A percentile compares a stretch with the other conserved stretches of the same genome.
These are phyloP conservation scores for Lichtheimia hyalospora DNA, from an alignment of 371 early-diverging fungal species.

Conservation along the genomic window DNA sequence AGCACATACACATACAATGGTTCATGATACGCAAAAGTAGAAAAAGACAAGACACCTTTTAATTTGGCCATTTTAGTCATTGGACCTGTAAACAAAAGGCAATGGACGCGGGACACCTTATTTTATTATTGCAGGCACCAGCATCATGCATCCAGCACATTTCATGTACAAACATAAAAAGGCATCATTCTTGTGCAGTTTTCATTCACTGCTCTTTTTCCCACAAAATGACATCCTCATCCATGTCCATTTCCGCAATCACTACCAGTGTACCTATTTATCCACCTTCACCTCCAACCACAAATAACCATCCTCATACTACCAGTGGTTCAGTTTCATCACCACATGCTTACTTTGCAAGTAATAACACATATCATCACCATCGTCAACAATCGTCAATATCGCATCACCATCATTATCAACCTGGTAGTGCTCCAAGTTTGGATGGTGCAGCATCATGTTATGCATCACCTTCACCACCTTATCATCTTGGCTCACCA, in stretches of 20 bases:
- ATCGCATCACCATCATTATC: slow-evolving; percentile 2
- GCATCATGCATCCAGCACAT: neutral
- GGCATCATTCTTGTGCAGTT: neutral
- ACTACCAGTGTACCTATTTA: slow-evolving; percentile 18
- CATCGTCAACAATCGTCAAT: neutral
- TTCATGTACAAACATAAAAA: neutral
- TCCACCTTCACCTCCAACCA: slow-evolving; percentile 22
- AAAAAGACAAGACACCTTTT: neutral
- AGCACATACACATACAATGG: too few relatives aligned
- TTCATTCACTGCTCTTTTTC: neutral
- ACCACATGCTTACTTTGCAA: neutral
- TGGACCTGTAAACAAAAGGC: neutral
- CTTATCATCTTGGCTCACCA: slow-evolving; percentile 2
- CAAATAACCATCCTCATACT: slow-evolving; percentile 14
- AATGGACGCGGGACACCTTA: neutral
- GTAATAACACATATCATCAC: neutral
- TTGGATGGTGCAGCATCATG: neutral
- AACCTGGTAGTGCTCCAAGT: neutral
- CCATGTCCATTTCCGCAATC: slow-evolving; percentile 44
- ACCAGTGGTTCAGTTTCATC: neutral
- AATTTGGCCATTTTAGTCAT: slow-evolving; percentile 7
- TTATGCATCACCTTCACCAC: slow-evolving; percentile 33
- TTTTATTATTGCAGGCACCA: too few relatives aligned
- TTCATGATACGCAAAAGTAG: too few relatives aligned
- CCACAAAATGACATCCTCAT: slow-evolving; percentile 1